Evolutionary conservation across 78 protist genomes (phyloP), one percentile per base, ranked within the genome.

Genomic region (Tieghemostelium lacteum): DNA sequence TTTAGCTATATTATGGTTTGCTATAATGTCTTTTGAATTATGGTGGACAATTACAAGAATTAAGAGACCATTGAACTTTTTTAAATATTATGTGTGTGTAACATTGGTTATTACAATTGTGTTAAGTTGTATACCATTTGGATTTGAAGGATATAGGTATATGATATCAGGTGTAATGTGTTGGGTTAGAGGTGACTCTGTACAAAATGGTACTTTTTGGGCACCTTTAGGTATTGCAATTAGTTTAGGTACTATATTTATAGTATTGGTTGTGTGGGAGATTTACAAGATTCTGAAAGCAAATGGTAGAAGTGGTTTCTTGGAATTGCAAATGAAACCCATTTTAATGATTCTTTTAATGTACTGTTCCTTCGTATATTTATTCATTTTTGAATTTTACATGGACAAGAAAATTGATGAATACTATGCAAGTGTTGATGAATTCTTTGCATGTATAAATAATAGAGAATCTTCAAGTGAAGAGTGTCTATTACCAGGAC

Each of bases 321-420:
- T 65, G 24, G 37, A 66, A 54, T 29, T 83, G 17, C 77, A 83
- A 58, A 29, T 40, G 0, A 83, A 69, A 70, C 91, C 91, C 40
- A 58, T 83, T 28, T 17, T 69, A 49, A 61, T 28, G 40, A 52
- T 83, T 24, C 7, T 83, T 31, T 60, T 83, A 58, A 69, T 54
- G 8, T 83, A 54, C 26, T 58, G 69, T 39, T 17, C 66, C 6
- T 66, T 70, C 65, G n/a, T 69, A 20, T 83, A 66, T 60, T 45
- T 83, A 24, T 83, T 83, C 33, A 29, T 66, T 10, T 83, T 40
- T 83, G 73, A 50, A 57, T 26, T 70, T 29, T 49, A 67, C 58
- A 29, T 83, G 17, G 20, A 66, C 24, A 50, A 45, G 31, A 36
- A 73, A 36, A 55, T 50, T 39, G 58, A 66, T 37, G 29, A 70